Conservation (phyloP, 2,329 filamentous ascomycete species). For the Leptographium procerum region DNA sequence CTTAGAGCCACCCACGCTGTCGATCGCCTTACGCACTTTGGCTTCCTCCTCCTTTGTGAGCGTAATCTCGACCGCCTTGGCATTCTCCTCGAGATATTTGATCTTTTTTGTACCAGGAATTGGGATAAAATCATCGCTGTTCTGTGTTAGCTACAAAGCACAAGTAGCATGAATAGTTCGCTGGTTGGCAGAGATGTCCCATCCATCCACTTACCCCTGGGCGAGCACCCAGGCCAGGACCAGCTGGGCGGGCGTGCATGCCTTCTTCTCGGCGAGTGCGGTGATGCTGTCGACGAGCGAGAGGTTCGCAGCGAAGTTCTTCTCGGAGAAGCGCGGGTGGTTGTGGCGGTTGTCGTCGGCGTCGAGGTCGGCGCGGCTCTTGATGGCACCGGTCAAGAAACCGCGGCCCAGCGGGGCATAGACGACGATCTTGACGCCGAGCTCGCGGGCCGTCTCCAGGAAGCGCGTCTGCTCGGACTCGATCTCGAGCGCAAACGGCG, state of each 20-base stretch:
- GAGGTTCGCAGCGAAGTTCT: constrained; percentile 45
- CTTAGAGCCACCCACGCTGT: constrained; percentile 5
- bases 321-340: constrained; percentile 36
- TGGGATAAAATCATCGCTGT: constrained; percentile 40
- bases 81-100: constrained; percentile 35
- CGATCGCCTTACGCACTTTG: constrained; percentile 19
- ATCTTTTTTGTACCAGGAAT: constrained; percentile 39
- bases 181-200: no score
- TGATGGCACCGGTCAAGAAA: constrained; percentile 39
- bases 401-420: constrained; percentile 51
- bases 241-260: constrained; percentile 42
- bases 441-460: constrained; percentile 28
- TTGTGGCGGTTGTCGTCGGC: constrained; percentile 3
- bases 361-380: constrained; percentile 17
- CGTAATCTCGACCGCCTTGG: constrained; percentile 20
- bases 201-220: constrained; percentile 27
- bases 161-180: no score
- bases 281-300: constrained; percentile 37
- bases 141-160: not conserved
- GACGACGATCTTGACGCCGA: constrained; percentile 41
- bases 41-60: constrained; percentile 23
- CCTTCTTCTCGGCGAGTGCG: constrained; percentile 40
- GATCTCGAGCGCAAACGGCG: constrained; percentile 33
- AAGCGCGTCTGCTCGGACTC: constrained; percentile 24
- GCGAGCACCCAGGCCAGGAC: constrained; percentile 51